Base-by-base conservation (phyloP, 306 rosid genomes). In the Acmispon strigosus region DNA sequence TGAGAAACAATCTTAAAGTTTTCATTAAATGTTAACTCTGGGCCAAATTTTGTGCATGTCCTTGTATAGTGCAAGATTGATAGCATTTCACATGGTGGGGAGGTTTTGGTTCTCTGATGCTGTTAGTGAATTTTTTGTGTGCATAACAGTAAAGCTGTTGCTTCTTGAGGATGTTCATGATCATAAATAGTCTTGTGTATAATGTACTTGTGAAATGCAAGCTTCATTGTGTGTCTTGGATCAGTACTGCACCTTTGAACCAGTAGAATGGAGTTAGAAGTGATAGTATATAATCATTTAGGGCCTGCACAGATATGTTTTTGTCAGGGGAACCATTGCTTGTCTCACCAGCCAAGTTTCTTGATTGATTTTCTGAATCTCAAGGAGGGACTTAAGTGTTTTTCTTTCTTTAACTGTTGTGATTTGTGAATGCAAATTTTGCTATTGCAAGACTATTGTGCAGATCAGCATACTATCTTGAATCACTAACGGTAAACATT, bases 1-100 rank as follows among this genome's bases (percentile, higher is more conserved):
- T 80, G 76, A 53, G 45, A 74, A 75, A 59, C 53, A 59, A 49
- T 84, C 77, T 43, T 77, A 70, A 77, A 41, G 20, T 13, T 13
- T 56, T 69, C 7, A 22, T 32, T 43, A 7, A 14, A 78, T 58
- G 39, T 39, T 43, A 62, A 19, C 48, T 64, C 56, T 72, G 49
- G 47, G 43, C 43, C 37, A 16, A 54, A 18, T 45, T 62, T 63
- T 44, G 4, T 43, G 37, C 7, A 4, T 51, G 24, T 59, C 9
- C n/a, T 5, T 78, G 82, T 74, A 70, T 56, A 43, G 77, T 62
- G 41, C 19, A 34, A 76, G 50, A 34, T 18, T 53, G 61, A 57
- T 62, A 29, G 29, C n/a, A 49, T n/a, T 73, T 75, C 22, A 42
- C n/a, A 51, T 72, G 54, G 44, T 42, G 60, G 74, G 54, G 44